Conservation (phyloP, 768 basidiomycete species). For the Podaxis rugospora region DNA sequence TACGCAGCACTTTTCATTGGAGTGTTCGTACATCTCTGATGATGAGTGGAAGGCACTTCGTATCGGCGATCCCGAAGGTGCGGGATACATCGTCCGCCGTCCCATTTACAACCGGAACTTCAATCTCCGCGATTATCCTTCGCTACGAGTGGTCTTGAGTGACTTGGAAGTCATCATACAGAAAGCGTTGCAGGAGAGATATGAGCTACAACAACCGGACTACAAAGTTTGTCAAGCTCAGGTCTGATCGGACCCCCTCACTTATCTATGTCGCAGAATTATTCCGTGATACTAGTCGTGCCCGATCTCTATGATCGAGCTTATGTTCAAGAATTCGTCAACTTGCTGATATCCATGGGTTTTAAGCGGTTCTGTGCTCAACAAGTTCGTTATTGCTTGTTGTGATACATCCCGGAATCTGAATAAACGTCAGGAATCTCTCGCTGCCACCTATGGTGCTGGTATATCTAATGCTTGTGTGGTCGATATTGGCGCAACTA, state of each 20-base stretch:
- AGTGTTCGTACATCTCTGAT: background rate
- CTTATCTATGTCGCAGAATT: slow-evolving; percentile 49
- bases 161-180: slow-evolving; percentile 75
- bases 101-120: slow-evolving; percentile 81
- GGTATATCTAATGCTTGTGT: slow-evolving; percentile 95
- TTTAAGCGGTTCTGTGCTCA: slow-evolving; percentile 93
- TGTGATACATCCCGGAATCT: background rate
- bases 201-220: slow-evolving; percentile 48
- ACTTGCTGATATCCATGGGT: slow-evolving; percentile 76
- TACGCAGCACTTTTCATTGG: slow-evolving; percentile 18
- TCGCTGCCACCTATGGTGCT: slow-evolving; percentile 92
- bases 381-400: slow-evolving; percentile 48
- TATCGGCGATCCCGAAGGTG: slow-evolving; percentile 60
- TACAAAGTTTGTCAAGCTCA: slow-evolving; percentile 48
- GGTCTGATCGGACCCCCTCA: background rate
- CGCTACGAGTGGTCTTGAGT: slow-evolving; percentile 62
- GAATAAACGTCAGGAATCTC: slow-evolving; percentile 60
- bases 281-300: slow-evolving; percentile 83
- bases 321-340: slow-evolving; percentile 76
- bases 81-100: slow-evolving; percentile 75
- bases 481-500: slow-evolving; percentile 86
- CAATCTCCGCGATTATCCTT: slow-evolving; percentile 76
- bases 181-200: slow-evolving; percentile 52
- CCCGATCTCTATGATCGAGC: slow-evolving; percentile 87
- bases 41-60: slow-evolving; percentile 51